These are phyloP conservation scores for Colletotrichum theobromicola DNA, from an alignment of 2,329 filamentous ascomycete species.

Conservation along the genomic window DNA sequence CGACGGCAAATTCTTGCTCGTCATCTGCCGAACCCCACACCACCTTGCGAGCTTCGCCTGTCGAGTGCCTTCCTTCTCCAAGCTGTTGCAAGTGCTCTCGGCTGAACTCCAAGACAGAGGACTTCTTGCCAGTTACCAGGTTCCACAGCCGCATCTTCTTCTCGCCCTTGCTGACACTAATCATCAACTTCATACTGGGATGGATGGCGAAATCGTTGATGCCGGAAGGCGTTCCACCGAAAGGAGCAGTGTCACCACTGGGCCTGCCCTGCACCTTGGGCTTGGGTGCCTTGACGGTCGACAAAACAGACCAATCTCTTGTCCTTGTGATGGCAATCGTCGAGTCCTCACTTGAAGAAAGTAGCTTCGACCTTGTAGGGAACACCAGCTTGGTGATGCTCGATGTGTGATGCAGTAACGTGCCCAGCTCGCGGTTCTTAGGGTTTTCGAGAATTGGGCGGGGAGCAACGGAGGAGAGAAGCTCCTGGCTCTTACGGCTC, in stretches of 20 bases:
- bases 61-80: conserved; percentile 77
- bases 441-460: conserved; percentile 83
- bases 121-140: conserved; percentile 93
- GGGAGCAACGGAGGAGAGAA: conserved; percentile 71
- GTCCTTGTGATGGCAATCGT: conserved; percentile 87
- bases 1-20: conserved; percentile 85
- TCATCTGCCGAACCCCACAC: conserved; percentile 77
- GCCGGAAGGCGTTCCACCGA: conserved; percentile 82
- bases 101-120: conserved; percentile 87
- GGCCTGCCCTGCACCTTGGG: conserved; percentile 82
- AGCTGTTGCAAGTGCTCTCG: conserved; percentile 74
- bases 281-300: conserved; percentile 86
- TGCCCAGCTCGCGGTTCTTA: conserved; percentile 86
- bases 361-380: conserved; percentile 83
- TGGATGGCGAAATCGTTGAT: conserved; percentile 96
- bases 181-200: conserved; percentile 95
- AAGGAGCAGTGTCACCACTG: conserved; percentile 86
- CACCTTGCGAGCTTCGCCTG: conserved; percentile 83
- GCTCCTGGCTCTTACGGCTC: conserved; percentile 58
- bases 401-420: conserved; percentile 84
- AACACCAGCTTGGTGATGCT: conserved; percentile 82
- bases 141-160: conserved; percentile 95
- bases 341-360: conserved; percentile 89
- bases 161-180: conserved; percentile 89
- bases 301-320: conserved; percentile 87